phyloP scores from a whole-genome alignment of 345 rosid genomes.

The Salix arbutifolia region DNA sequence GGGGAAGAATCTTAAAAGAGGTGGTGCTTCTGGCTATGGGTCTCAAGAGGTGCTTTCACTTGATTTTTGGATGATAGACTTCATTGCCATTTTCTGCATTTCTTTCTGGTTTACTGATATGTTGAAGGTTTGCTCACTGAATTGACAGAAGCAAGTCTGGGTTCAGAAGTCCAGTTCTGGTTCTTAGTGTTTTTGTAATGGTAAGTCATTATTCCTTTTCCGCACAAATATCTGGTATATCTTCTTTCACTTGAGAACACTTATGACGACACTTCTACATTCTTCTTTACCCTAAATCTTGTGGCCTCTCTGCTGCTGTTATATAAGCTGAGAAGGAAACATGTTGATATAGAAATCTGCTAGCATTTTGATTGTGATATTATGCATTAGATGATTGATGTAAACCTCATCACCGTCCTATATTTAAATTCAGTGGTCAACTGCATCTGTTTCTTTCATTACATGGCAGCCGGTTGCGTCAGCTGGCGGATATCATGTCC shows the following conservation, averaged over 20 bases:
- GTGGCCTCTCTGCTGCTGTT: neutral
- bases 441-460: neutral
- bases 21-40: slow-evolving; percentile 43
- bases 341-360: neutral
- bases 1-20: slow-evolving; percentile 56
- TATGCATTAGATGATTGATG: neutral
- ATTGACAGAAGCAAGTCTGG: slow-evolving; percentile 79
- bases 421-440: neutral
- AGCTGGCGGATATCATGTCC: neutral
- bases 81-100: neutral
- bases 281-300: neutral
- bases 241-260: neutral
- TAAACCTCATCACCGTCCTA: neutral
- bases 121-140: slow-evolving; percentile 14
- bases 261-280: neutral
- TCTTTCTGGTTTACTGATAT: neutral
- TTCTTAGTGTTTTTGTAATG: slow-evolving; percentile 32
- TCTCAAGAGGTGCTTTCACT: slow-evolving; percentile 52
- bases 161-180: slow-evolving; percentile 69
- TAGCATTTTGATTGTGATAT: neutral
- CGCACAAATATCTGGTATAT: neutral
- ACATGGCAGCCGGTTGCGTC: neutral
- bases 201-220: neutral
- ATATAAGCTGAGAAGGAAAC: neutral
- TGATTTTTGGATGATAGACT: slow-evolving; percentile 3